phyloP scores from a whole-genome alignment of 2,329 filamentous ascomycete species.

The Fusarium sp. region DNA sequence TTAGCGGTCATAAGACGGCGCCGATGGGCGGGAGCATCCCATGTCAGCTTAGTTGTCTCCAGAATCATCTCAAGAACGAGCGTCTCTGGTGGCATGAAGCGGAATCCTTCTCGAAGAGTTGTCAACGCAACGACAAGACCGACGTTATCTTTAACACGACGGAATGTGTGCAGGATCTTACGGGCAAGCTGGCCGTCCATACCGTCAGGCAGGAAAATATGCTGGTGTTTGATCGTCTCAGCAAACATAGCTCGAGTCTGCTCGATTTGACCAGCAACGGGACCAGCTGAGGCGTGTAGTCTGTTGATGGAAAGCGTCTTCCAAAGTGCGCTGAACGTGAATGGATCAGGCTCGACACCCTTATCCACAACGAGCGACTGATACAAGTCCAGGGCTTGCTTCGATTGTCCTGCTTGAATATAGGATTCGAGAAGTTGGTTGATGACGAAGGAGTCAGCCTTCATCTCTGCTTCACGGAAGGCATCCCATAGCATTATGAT shows the following conservation, averaged over 20 bases:
- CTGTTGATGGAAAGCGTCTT: constrained; percentile 67
- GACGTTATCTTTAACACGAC: constrained; percentile 58
- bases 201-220: constrained; percentile 58
- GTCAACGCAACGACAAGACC: constrained; percentile 62
- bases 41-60: constrained; percentile 58
- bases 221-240: constrained; percentile 62
- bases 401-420: constrained; percentile 68
- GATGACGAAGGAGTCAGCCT: constrained; percentile 79
- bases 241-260: constrained; percentile 59
- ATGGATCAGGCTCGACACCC: constrained; percentile 70
- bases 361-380: constrained; percentile 62
- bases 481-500: constrained; percentile 72
- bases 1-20: constrained; percentile 58
- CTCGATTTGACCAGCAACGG: constrained; percentile 49
- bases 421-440: constrained; percentile 80
- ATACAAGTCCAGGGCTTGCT: constrained; percentile 68
- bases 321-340: constrained; percentile 78
- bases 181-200: constrained; percentile 62
- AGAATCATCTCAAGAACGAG: constrained; percentile 62
- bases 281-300: constrained; percentile 51
- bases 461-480: constrained; percentile 72
- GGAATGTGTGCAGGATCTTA: constrained; percentile 64
- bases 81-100: constrained; percentile 59
- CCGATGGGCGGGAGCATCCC: constrained; percentile 57
- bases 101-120: constrained; percentile 58